These are phyloP conservation scores for Polyplosphaeria fusca DNA, from an alignment of 495 filamentous ascomycete species.

Conservation along the genomic window DNA sequence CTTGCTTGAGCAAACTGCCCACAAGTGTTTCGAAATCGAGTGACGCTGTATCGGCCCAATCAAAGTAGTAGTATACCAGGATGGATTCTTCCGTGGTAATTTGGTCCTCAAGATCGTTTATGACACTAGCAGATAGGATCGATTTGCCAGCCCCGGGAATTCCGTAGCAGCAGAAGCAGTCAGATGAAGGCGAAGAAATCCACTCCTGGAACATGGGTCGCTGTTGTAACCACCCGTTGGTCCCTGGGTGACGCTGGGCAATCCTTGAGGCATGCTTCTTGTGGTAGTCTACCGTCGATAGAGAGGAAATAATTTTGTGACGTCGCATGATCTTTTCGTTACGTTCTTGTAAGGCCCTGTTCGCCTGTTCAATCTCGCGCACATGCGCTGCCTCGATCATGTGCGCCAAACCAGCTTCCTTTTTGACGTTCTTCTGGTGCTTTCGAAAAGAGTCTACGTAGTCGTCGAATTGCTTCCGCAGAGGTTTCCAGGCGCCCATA, in stretches of 20 bases:
- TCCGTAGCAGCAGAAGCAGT: slow-evolving; percentile 18
- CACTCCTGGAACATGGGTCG: not conserved
- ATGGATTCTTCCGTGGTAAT: not conserved
- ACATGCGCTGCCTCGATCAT: slow-evolving; percentile 33
- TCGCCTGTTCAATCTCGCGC: slow-evolving; percentile 16
- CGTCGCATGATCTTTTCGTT: slow-evolving; percentile 13
- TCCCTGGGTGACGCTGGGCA: slow-evolving; percentile 15
- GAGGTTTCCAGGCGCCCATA: slow-evolving; percentile 29
- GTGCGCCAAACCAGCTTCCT: slow-evolving; percentile 36
- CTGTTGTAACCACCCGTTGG: slow-evolving; percentile 16
- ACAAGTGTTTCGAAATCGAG: slow-evolving; percentile 9
- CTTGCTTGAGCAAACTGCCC: slow-evolving; percentile 14
- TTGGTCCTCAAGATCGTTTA: not conserved
- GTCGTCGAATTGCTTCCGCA: slow-evolving; percentile 33
- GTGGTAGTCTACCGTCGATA: slow-evolving; percentile 20
- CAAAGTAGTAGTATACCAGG: slow-evolving; percentile 27
- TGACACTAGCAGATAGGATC: slow-evolving; percentile 15
- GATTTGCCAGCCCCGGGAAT: slow-evolving; percentile 34
- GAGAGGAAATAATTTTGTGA: slow-evolving; percentile 8
- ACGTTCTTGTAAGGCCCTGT: slow-evolving; percentile 3
- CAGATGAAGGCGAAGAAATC: not conserved
- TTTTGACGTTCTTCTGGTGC: slow-evolving; percentile 36
- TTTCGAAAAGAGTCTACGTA: slow-evolving; percentile 32
- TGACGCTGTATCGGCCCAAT: slow-evolving; percentile 22
- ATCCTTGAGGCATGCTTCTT: slow-evolving; percentile 10